These are phyloP conservation scores for Chamaecyparis obtusa DNA, from an alignment of 75 land plant species.

Conservation along the genomic window DNA sequence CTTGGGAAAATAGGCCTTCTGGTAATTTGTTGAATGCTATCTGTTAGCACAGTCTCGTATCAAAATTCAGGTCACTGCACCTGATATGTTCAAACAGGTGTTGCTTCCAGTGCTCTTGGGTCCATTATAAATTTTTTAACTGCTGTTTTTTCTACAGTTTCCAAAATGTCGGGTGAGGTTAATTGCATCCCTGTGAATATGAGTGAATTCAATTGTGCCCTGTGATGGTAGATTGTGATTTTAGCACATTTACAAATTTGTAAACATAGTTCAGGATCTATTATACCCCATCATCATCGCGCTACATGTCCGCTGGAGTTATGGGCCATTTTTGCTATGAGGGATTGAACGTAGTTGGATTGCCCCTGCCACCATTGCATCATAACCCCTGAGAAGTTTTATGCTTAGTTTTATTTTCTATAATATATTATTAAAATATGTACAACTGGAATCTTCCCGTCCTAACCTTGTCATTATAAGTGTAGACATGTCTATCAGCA, in stretches of 20 bases:
- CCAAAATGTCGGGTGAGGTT: background rate
- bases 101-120: background rate
- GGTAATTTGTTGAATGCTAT: background rate
- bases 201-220: background rate
- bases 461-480: background rate
- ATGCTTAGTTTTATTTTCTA: too few species aligned
- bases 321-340: background rate
- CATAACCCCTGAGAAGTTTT: background rate
- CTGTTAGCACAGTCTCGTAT: background rate
- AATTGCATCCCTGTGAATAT: background rate
- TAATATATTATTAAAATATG: background rate
- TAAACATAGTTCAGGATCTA: background rate
- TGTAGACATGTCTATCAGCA: background rate
- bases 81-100: background rate
- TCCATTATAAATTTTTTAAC: background rate
- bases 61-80: background rate
- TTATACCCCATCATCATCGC: background rate
- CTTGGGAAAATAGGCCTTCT: background rate
- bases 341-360: background rate
- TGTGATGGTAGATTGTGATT: too few species aligned
- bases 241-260: background rate
- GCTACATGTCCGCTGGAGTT: background rate
- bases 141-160: background rate
- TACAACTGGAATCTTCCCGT: background rate
- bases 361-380: background rate